Evolutionary conservation across 1,284 basidiomycete genomes (phyloP), one percentile per base, ranked within the genome.

Genomic region (Mycosarcoma mackinlayi): DNA sequence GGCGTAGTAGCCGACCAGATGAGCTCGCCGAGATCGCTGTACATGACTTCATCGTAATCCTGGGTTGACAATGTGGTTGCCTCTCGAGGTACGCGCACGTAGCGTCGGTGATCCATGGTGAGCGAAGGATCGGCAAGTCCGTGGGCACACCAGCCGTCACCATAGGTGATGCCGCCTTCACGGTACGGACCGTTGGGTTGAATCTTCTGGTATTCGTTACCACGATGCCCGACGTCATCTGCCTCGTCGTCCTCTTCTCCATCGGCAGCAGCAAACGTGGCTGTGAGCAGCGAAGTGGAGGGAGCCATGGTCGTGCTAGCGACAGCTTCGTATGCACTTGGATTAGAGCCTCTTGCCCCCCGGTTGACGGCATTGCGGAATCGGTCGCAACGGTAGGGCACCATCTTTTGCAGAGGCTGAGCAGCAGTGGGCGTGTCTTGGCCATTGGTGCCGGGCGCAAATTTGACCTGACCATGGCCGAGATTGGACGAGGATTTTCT

Each of bases 1-100:
- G 73, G 64, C 10, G 76, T 75, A 13, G 77, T 75, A 8, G 63
- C 60, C 1, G 75, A 71, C 62, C 66, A 78, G 39, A 77, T 61
- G 31, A 70, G 70, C 56, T 75, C 77, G 45, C 60, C 63, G n/a
- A 78, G 67, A 39, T 76, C 76, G 53, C 47, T 62, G 55, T 71
- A 74, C 52, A 68, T 62, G 35, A 66, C 60, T 45, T 70, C 59
- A 31, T 67, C 67, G 18, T 50, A 58, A 9, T 64, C 52, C 18
- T 23, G 45, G 1, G 31, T 42, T 16, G 42, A 25, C 13, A 42
- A 27, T 3, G 57, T 35, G n/a, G 8, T 13, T 7, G 11, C 16
- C 3, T n/a, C 42, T 18, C 44, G 56, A 44, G 50, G 34, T 2
- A 60, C 55, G 7, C 60, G 60, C 2, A 67, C 63, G 35, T 64